Conservation (phyloP, 192 early-diverging fungal species). For the Backusella circina region DNA sequence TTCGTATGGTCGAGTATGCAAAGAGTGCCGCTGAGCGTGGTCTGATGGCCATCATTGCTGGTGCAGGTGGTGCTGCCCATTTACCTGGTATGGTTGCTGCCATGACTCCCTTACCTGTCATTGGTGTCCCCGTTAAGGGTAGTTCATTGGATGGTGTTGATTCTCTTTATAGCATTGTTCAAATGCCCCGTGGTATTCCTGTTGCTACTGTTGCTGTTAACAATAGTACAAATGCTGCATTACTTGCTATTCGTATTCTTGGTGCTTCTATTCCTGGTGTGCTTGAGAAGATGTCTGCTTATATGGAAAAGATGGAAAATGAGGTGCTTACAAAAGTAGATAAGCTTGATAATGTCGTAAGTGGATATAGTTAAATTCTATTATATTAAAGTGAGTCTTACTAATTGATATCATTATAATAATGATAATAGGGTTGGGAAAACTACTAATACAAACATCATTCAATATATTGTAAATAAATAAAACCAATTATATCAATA, state of each 20-base stretch:
- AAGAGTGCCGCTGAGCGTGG: slow-evolving; percentile 83
- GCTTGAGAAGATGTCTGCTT: slow-evolving; percentile 73
- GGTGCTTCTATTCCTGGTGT: slow-evolving; percentile 76
- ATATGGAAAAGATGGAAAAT: slow-evolving; percentile 77
- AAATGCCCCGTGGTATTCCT: slow-evolving; percentile 99
- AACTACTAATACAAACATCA: slow-evolving; percentile 16
- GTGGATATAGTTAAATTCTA: neutral
- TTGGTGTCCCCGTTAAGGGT: slow-evolving; percentile 95
- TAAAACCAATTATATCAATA: neutral
- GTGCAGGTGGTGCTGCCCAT: slow-evolving; percentile 97
- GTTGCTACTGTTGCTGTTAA: slow-evolving; percentile 99
- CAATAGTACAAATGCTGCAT: slow-evolving; percentile 94
- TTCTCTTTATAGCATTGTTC: slow-evolving; percentile 96
- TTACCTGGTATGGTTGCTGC: slow-evolving; percentile 99
- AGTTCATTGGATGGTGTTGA: slow-evolving; percentile 93
- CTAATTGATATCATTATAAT: neutral
- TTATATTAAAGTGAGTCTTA: neutral
- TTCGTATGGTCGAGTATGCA: slow-evolving; percentile 92
- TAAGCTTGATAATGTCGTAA: slow-evolving; percentile 59
- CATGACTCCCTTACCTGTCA: slow-evolving; percentile 94
- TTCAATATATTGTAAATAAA: neutral
- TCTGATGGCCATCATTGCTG: slow-evolving; percentile 96
- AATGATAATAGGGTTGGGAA: slow-evolving; percentile 33
- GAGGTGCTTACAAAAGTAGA: slow-evolving; percentile 90
- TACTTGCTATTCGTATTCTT: slow-evolving; percentile 90